Evolutionary conservation across 768 basidiomycete genomes (phyloP), one percentile per base, ranked within the genome.

Genomic region (Hypholoma sublateritium): DNA sequence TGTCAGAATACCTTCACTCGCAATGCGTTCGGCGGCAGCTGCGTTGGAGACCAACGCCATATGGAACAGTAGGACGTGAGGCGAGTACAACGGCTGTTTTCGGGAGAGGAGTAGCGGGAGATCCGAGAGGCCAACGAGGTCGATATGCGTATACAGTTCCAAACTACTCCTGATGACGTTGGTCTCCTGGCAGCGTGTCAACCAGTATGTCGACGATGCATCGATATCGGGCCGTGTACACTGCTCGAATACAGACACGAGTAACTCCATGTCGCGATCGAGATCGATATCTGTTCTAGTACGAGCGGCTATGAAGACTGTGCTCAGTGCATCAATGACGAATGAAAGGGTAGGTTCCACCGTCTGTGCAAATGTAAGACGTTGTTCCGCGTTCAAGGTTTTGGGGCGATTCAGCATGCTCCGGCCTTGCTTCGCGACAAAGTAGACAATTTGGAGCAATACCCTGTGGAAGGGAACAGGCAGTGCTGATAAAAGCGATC

Each of bases 1-100:
- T 0, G 86, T 72, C 17, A 96, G 72, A 1, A 93, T 77, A 32
- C 93, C 93, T 60, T 90, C 91, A 62, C 87, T 86, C 4, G 93
- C 93, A 22, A 97, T 81, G 56, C 89, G 77, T 68, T 96, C 94
- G 0, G 95, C 93, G 0, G 91, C 87, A 1, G 83, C 79, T 0
- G 87, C 83, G 52, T 90, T 80, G 57, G 84, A 84, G 14, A 89
- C 91, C 17, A 97, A 73, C 0, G 91, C 84, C 77, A 94, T 88
- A 66, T 96, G 93, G 75, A 97, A 91, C 28, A 88, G 75, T 53
- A 97, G 82, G 55, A 96, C 76, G 63, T 91, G 88, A 0, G 89
- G 85, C 0, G 88, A 79, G 65, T 93, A 93, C 24, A 89, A 71
- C 12, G 90, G 82, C 66, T 83, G 78, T 53, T 86, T 87, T 44